Conservation (phyloP, 2,329 filamentous ascomycete species). For the Coniochaeta prunicola region DNA sequence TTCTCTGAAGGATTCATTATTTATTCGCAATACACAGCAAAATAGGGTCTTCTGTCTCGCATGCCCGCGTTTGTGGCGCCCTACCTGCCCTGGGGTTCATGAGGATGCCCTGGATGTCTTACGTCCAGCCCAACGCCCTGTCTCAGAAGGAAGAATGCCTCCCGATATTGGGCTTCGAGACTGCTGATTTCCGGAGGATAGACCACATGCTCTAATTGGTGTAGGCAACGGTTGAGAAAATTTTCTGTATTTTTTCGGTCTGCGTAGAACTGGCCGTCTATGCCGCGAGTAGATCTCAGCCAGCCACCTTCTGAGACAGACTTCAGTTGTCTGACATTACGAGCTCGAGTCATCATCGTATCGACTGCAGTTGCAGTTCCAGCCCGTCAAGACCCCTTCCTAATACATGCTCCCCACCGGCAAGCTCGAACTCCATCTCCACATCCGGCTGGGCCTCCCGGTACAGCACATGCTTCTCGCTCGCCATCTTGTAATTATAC, state of each 20-base stretch:
- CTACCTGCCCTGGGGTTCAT: neutral
- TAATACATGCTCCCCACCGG: slow-evolving; percentile 17
- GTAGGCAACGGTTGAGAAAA: neutral
- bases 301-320: neutral
- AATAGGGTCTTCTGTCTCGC: neutral
- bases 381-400: neutral
- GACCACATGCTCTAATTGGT: neutral
- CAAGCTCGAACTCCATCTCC: slow-evolving; percentile 36
- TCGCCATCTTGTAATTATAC: slow-evolving; percentile 35
- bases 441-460: slow-evolving; percentile 37
- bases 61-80: neutral
- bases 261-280: neutral
- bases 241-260: too few relatives aligned
- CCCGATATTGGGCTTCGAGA: neutral
- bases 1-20: neutral
- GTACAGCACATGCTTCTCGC: slow-evolving; percentile 36
- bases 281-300: neutral
- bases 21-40: neutral
- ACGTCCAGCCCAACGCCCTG: neutral
- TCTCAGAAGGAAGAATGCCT: neutral
- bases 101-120: neutral
- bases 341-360: neutral
- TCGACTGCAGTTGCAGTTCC: neutral
- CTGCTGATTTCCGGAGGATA: neutral
- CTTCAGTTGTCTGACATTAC: neutral